Conservation (phyloP, 306 rosid genomes). For the Vigna trinervia region DNA sequence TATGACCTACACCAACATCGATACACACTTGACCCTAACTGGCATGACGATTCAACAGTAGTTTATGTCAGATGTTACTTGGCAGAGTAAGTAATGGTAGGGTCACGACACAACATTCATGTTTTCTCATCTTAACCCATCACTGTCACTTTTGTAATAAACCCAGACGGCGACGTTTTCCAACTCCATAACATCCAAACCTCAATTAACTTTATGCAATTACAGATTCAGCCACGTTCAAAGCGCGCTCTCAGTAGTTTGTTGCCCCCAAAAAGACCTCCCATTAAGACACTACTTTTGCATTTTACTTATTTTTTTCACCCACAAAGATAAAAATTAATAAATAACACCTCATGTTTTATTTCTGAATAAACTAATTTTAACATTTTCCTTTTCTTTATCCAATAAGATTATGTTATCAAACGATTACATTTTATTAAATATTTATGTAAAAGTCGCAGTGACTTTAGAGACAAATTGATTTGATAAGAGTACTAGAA, state of each 20-base stretch:
- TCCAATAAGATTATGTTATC: too few species aligned
- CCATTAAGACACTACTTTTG: background rate
- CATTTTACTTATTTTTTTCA: background rate
- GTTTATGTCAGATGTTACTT: constrained; percentile 16
- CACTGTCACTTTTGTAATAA: constrained; percentile 1
- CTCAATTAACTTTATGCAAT: background rate
- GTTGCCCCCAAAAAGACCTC: too few species aligned
- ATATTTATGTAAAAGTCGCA: too few species aligned
- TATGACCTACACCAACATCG: background rate
- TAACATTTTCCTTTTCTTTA: too few species aligned
- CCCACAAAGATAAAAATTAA: background rate
- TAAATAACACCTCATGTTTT: background rate
- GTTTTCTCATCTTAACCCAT: constrained; percentile 32
- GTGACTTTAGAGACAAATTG: background rate
- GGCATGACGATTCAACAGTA: constrained; percentile 7
- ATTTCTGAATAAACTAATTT: too few species aligned
- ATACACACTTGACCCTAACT: constrained; percentile 22
- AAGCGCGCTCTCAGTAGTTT: background rate
- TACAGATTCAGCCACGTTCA: background rate
- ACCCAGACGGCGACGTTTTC: background rate
- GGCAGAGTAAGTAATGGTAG: constrained; percentile 24
- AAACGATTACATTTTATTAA: too few species aligned
- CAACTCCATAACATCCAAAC: background rate
- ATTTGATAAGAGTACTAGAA: too few species aligned
- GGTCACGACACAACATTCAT: constrained; percentile 27